Percentiles rank a stretch among this genome's conserved stretches.
These are phyloP conservation scores for Meripilus lineatus DNA, from an alignment of 1,284 basidiomycete genomes.

Conservation along the genomic window DNA sequence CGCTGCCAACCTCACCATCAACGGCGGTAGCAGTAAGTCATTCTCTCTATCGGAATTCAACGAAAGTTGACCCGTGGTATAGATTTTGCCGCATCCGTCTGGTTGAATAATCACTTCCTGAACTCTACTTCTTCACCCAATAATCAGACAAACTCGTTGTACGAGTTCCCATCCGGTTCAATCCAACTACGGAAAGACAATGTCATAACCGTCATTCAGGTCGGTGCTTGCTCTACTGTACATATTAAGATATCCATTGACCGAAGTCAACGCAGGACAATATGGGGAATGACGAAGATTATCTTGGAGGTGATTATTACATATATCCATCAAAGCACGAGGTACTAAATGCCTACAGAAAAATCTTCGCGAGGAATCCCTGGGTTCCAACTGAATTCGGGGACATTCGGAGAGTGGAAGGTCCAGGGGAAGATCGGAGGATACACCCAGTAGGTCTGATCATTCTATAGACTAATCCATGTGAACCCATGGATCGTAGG, in stretches of 20 bases:
- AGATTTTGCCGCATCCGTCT: slow-evolving; percentile 76
- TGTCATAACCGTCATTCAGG: slow-evolving; percentile 72
- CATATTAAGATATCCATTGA: background rate
- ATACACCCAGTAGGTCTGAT: background rate
- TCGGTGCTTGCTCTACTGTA: slow-evolving; percentile 17
- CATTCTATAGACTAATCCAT: too few species aligned
- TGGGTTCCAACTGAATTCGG: slow-evolving; percentile 61
- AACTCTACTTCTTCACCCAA: slow-evolving; percentile 52
- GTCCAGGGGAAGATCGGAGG: slow-evolving; percentile 52
- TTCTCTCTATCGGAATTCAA: background rate
- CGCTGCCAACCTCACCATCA: slow-evolving; percentile 67
- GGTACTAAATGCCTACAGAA: slow-evolving; percentile 15
- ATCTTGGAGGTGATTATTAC: slow-evolving; percentile 33
- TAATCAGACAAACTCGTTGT: slow-evolving; percentile 60
- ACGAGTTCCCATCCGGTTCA: slow-evolving; percentile 52
- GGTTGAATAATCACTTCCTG: slow-evolving; percentile 73
- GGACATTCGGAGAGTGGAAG: slow-evolving; percentile 67
- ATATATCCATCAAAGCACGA: background rate
- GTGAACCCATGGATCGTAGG: slow-evolving; percentile 31
- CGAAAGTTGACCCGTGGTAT: background rate
- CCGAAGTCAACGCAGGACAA: slow-evolving; percentile 50
- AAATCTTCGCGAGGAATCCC: slow-evolving; percentile 76
- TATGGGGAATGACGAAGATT: slow-evolving; percentile 66
- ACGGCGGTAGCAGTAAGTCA: slow-evolving; percentile 66
- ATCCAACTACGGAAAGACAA: slow-evolving; percentile 53